Percentiles rank a stretch among this genome's conserved stretches.
These are phyloP conservation scores for Seminavis robusta DNA, from an alignment of 108 stramenopile genomes.

Conservation along the genomic window DNA sequence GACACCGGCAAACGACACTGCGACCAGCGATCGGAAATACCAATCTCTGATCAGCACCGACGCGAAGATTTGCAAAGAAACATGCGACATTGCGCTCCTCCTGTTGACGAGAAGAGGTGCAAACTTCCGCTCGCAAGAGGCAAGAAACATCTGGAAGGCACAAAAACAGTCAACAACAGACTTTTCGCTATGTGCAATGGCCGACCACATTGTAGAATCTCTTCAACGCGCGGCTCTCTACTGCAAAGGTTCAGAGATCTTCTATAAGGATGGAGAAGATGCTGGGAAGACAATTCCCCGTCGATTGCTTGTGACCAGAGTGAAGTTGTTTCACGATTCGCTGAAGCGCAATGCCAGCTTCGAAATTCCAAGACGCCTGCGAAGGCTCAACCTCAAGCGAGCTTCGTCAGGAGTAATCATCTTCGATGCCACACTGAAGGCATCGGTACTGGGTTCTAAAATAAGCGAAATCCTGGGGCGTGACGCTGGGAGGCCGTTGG, in stretches of 20 bases:
- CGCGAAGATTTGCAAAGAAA: constrained; percentile 80
- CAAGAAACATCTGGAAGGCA: constrained; percentile 73
- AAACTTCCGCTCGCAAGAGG: constrained; percentile 52
- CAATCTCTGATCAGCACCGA: constrained; percentile 49
- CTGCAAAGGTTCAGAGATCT: constrained; percentile 19
- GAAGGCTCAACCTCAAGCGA: constrained; percentile 20
- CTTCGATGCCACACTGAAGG: too few species aligned
- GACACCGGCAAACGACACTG: constrained; percentile 14
- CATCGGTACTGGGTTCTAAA: constrained; percentile 2
- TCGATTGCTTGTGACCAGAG: constrained; percentile 63
- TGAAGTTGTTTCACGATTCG: constrained; percentile 62
- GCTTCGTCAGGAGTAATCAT: constrained; percentile 25
- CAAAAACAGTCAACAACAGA: constrained; percentile 77
- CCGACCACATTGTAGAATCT: constrained; percentile 48
- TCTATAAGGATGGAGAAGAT: constrained; percentile 86
- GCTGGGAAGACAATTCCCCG: constrained; percentile 74
- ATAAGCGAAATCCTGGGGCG: too few species aligned
- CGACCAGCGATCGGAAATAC: constrained; percentile 20
- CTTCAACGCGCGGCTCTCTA: constrained; percentile 42
- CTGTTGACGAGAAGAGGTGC: constrained; percentile 71
- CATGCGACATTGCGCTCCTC: constrained; percentile 58
- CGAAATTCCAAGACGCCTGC: constrained; percentile 68
- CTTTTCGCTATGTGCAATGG: constrained; percentile 52
- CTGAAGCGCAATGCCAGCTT: constrained; percentile 69
- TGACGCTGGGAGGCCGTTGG: constrained; percentile 30